A percentile compares a stretch with the other conserved stretches of the same genome.
Conservation (phyloP, 495 filamentous ascomycete species). For the Saxispiralis lemnorum region DNA sequence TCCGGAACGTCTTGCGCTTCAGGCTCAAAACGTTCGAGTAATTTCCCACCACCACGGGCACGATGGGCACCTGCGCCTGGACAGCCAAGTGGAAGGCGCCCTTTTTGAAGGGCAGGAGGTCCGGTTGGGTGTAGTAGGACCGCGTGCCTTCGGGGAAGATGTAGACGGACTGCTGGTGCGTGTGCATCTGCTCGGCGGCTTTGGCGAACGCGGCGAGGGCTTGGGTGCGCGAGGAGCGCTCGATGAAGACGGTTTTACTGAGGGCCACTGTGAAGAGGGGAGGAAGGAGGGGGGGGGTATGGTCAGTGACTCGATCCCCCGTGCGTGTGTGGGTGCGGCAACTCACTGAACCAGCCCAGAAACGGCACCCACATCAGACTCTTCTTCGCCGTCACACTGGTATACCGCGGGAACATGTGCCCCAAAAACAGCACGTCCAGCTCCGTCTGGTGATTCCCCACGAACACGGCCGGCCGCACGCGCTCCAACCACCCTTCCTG, state of each 20-base stretch:
- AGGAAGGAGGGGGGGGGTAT: background rate
- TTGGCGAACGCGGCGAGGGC: constrained; percentile 74
- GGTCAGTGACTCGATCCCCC: background rate
- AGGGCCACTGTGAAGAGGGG: constrained; percentile 40
- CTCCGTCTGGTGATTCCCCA: constrained; percentile 68
- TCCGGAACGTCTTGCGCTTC: constrained; percentile 47
- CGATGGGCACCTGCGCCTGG: constrained; percentile 80
- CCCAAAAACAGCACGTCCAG: constrained; percentile 87
- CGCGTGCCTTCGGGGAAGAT: constrained; percentile 76
- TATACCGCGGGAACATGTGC: constrained; percentile 71
- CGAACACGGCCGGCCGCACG: constrained; percentile 69
- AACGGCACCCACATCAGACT: constrained; percentile 65
- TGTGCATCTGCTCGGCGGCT: constrained; percentile 62
- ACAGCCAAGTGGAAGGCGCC: constrained; percentile 93
- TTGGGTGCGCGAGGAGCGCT: constrained; percentile 61
- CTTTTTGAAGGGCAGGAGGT: constrained; percentile 85
- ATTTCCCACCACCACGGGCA: constrained; percentile 74
- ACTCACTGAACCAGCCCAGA: constrained; percentile 77
- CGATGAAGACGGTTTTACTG: constrained; percentile 83
- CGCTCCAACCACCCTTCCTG: constrained; percentile 2
- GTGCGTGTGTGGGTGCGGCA: background rate
- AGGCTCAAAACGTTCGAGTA: constrained; percentile 69
- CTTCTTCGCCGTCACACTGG: constrained; percentile 84
- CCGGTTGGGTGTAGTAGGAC: constrained; percentile 66
- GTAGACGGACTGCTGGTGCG: constrained; percentile 66